Percentiles rank a stretch among this genome's conserved stretches.
These are phyloP conservation scores for Peltaster fructicola DNA, from an alignment of 2,329 filamentous ascomycete genomes.

Conservation along the genomic window DNA sequence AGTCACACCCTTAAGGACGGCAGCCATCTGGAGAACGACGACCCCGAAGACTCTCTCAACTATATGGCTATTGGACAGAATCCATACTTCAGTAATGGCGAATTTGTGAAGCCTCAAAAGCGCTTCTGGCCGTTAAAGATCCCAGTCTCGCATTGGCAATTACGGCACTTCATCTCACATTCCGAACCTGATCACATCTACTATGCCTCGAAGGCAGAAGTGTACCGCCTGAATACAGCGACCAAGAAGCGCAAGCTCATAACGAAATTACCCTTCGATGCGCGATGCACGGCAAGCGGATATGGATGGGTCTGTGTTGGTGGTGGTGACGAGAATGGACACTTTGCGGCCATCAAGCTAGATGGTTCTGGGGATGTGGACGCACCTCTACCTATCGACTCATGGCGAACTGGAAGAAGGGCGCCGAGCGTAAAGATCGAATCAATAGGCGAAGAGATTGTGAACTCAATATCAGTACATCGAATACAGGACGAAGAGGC, in stretches of 20 bases:
- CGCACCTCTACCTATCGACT: conserved; percentile 1
- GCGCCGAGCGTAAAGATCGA: conserved; percentile 36
- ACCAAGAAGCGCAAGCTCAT: conserved; percentile 56
- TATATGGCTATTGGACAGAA: too few species aligned
- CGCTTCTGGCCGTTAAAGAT: conserved; percentile 31
- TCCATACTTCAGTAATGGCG: too few species aligned
- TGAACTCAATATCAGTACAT: conserved; percentile 50
- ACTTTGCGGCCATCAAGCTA: conserved; percentile 66
- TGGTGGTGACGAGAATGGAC: conserved; percentile 63
- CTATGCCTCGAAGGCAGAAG: conserved; percentile 58
- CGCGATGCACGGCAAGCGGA: conserved; percentile 74
- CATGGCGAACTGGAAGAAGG: conserved; percentile 21
- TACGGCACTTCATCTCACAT: conserved; percentile 77
- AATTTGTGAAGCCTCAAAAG: conserved; percentile 27
- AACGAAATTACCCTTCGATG: conserved; percentile 46
- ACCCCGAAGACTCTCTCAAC: too few species aligned
- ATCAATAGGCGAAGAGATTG: conserved; percentile 44
- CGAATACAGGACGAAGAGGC: conserved; percentile 35
- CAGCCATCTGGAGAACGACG: too few species aligned
- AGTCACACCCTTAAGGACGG: too few species aligned
- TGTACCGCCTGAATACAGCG: conserved; percentile 42
- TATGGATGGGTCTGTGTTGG: conserved; percentile 83
- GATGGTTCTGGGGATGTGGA: conserved; percentile 17
- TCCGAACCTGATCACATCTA: conserved; percentile 63
- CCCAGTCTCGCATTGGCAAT: conserved; percentile 53